Evolutionary conservation across 225 moss, liverwort and hornwort species (phyloP), one percentile per base, ranked within the genome.

Genomic region (Marchantia polymorpha): DNA sequence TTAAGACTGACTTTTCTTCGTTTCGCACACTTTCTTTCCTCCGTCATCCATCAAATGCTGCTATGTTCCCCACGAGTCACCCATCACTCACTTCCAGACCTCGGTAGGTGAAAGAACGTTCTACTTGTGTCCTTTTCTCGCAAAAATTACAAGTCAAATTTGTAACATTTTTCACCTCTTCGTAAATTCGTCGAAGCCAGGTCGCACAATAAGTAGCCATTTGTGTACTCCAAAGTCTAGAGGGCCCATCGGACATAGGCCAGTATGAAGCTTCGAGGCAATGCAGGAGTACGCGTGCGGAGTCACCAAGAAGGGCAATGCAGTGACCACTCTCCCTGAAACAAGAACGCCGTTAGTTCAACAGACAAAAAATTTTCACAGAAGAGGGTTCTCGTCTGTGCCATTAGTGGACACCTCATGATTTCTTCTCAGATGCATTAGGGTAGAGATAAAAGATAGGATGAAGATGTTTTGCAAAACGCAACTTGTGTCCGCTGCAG

Each of bases 111-210:
- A 26, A 13, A 58, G 3, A n/a, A 50, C 15, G 55, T 70, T 70
- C 48, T 8, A 7, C 3, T 10, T 48, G 20, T 60, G 22, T 8
- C 60, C 72, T 78, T 54, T 10, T 13, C 25, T 65, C 16, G 14
- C 10, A 12, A 69, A 69, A 54, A 56, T 27, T 12, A 47, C 51
- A 31, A 64, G 58, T 11, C 51, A 22, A 49, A 81, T 27, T 17
- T 3, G 12, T 6, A 22, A 73, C 22, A 8, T 70, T 17, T 74
- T 54, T 79, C 29, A 99, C 97, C 92, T 99, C 95, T 89, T 95
- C 92, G 73, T 94, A 99, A 83, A 99, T 90, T 75, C 99, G 93
- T 55, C 93, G 83, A 68, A 99, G 82, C 99, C 99, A 99, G 72
- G 87, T 88, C 60, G 88, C 92, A 86, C 97, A 95, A 74, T 90